phyloP scores from a whole-genome alignment of 768 basidiomycete genomes.

The Holtermannia corniformis region DNA sequence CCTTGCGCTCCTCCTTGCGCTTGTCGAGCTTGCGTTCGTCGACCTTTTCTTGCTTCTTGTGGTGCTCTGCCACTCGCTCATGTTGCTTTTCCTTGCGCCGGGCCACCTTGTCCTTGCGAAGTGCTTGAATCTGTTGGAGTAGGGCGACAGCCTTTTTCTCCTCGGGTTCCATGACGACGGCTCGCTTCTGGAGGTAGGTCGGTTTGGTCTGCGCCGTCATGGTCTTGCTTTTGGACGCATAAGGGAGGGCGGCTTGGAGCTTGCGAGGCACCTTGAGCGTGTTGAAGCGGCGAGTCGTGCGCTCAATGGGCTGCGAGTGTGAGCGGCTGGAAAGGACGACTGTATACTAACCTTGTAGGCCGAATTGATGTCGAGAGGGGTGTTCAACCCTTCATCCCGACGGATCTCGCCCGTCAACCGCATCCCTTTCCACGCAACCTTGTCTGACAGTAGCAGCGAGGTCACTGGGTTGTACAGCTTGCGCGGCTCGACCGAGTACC shows the following conservation, averaged over 20 bases:
- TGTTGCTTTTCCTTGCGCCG: conserved; percentile 75
- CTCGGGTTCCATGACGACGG: conserved; percentile 89
- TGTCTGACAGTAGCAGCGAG: conserved; percentile 73
- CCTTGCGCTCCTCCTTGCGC: conserved; percentile 38
- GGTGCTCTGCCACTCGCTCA: conserved; percentile 59
- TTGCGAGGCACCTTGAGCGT: conserved; percentile 77
- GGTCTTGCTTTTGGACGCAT: conserved; percentile 80
- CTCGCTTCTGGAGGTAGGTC: conserved; percentile 90
- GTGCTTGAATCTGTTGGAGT: conserved; percentile 83
- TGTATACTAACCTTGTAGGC: conserved; percentile 57
- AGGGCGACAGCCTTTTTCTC: conserved; percentile 86
- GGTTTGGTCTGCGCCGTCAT: conserved; percentile 61
- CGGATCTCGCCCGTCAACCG: conserved; percentile 88
- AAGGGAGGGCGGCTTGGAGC: conserved; percentile 83
- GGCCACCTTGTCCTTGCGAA: conserved; percentile 76
- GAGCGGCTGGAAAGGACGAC: background rate
- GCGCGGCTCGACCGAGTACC: conserved; percentile 91
- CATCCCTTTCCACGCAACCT: conserved; percentile 85
- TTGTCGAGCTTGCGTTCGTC: conserved; percentile 36
- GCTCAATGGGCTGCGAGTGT: conserved; percentile 51
- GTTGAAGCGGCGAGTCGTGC: conserved; percentile 77
- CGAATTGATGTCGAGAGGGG: conserved; percentile 72
- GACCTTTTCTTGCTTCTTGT: conserved; percentile 62
- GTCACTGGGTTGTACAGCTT: conserved; percentile 96
- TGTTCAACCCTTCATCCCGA: conserved; percentile 71